Evolutionary conservation across 768 basidiomycete genomes (phyloP), one percentile per base, ranked within the genome.

Genomic region (Tubosaeta brunneosetosa): DNA sequence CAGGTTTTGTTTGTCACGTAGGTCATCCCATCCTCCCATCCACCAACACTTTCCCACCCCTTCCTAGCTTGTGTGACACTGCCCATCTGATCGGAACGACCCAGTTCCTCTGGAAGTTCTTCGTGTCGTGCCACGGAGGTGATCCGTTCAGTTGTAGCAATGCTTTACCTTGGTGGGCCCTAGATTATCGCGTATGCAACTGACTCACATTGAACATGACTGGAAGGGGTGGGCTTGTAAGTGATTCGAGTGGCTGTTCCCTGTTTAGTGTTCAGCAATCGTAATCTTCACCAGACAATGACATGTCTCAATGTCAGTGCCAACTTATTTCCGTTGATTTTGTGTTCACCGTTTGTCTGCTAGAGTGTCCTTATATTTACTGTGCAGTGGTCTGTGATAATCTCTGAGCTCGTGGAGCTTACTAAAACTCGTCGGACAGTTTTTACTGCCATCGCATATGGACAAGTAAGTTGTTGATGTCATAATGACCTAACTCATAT

Each of bases 391-490:
- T 58, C 4, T 36, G 57, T 50, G 32, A 33, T 3, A 16, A 8
- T 22, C 11, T 6, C 27, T n/a, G 10, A 14, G 22, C 10, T 19
- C 36, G 33, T 47, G 14, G 19, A 2, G 9, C 10, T 10, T 16
- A 12, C 51, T 44, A 41, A 47, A 25, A 17, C 17, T 1, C 25
- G 12, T n/a, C 10, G 6, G 29, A 36, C 19, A 58, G 57, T 38
- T 58, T 58, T 29, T 58, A 58, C 25, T 55, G 47, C 36, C 22
- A 6, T 41, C 57, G 57, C 13, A 51, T 57, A 44, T 57, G 56
- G 56, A 55, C 25, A 41, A 57, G 56, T 57, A 14, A 41, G 56
- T 37, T 13, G 8, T 45, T 14, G 16, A 6, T 38, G 5, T 8
- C 16, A 49, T 9, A 19, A 14, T 16, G 1, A 11, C 33, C 13